Base-by-base conservation (phyloP, 148 eudicot genomes). In the Camellia sinensis region DNA sequence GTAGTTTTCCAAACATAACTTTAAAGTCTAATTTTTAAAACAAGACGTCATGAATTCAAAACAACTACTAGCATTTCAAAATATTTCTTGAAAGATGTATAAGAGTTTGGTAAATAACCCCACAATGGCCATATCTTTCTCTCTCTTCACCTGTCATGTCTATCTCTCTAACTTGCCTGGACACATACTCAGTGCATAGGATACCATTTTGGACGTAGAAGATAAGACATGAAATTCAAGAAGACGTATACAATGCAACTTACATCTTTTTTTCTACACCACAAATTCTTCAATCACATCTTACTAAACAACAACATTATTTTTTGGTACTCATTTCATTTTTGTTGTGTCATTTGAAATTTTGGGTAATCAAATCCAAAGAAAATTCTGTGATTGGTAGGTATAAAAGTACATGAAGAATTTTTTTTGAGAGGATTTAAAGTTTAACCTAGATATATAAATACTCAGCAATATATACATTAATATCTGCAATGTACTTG, bases 151-250 rank as follows among this genome's bases (percentile, higher is more conserved):
- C 50, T 46, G 50, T 46, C 50, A 46, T 46, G 50, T 46, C 50
- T 46, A 46, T 46, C 3, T 46, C 50, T 46, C 50, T 46, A 5
- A 46, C 50, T 46, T 46, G 50, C 2, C 50, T 9, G 60, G 2
- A 56, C 6, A 60, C 18, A 48, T 43, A 61, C 52, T 60, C 43
- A 6, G 7, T 67, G 81, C 81, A 79, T 79, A 10, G 81, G 81
- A 79, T 79, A 69, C 81, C 68, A 13, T 79, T 79, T 37, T 52
- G 56, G 29, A 21, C 70, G 68, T 78, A 66, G 73, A 78, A 65
- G 37, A 60, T 56, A 60, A 60, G 3, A 12, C 14, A 7, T 54
- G 59, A 54, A 54, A 4, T 54, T 54, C 59, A 54, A 12, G 14
- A 54, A 12, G 14, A 12, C 50, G 50, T 46, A 7, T 46, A 7